phyloP scores from a whole-genome alignment of 1,284 basidiomycete genomes.

The Trichosporon coremiiforme region DNA sequence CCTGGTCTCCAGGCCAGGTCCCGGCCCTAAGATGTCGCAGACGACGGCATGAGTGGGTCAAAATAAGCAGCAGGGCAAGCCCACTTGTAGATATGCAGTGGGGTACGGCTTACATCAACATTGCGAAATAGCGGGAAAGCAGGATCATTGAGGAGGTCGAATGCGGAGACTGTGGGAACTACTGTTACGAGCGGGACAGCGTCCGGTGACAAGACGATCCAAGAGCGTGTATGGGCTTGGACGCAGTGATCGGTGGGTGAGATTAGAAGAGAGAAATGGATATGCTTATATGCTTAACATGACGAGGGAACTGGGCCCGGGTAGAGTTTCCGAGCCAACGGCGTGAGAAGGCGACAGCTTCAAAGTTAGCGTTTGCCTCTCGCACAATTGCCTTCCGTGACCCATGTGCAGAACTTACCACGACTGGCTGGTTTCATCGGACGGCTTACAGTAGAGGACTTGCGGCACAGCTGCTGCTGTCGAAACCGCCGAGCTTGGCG shows the following conservation, averaged over 20 bases:
- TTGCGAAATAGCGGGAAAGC: background rate
- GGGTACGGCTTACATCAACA: constrained; percentile 6
- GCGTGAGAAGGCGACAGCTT: background rate
- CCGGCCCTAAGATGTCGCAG: background rate
- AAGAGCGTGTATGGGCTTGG: background rate
- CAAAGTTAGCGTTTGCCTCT: constrained; percentile 7
- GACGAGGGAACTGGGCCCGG: background rate
- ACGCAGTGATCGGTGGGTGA: too few relatives aligned
- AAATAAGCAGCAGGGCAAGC: background rate
- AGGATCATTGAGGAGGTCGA: background rate
- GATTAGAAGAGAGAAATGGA: background rate
- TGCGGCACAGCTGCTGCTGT: background rate
- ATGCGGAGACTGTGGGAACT: background rate
- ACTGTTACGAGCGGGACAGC: background rate
- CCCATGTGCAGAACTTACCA: constrained; percentile 1
- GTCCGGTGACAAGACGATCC: background rate
- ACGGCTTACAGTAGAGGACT: too few relatives aligned
- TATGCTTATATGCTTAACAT: background rate
- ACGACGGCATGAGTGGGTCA: background rate
- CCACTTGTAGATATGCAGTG: background rate
- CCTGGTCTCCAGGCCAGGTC: background rate
- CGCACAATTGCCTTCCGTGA: background rate
- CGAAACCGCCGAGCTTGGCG: background rate
- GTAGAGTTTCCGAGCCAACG: background rate
- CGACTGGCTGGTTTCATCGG: background rate